Conservation (phyloP, 1,284 basidiomycete genomes). For the Paramarasmius palmivorus region DNA sequence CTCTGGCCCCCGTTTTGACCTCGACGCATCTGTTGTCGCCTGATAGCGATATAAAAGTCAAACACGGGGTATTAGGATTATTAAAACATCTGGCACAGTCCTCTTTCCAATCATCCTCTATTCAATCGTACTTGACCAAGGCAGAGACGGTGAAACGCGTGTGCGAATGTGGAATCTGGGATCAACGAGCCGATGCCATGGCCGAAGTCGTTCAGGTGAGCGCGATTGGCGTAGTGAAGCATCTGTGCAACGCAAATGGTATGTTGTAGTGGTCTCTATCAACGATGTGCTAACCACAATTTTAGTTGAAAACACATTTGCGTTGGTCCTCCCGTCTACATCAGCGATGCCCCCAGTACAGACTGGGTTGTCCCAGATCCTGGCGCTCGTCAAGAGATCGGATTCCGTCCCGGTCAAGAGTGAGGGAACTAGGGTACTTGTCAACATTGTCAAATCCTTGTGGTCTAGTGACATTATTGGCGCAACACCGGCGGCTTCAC, state of each 20-base stretch:
- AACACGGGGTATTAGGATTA: conserved; percentile 82
- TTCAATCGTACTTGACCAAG: conserved; percentile 62
- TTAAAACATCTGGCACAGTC: conserved; percentile 85
- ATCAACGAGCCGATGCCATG: conserved; percentile 68
- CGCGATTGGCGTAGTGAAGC: conserved; percentile 87
- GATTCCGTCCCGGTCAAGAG: conserved; percentile 84
- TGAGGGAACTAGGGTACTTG: conserved; percentile 87
- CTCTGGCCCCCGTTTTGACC: conserved; percentile 50
- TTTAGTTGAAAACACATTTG: conserved; percentile 66
- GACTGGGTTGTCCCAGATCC: conserved; percentile 66
- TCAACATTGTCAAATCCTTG: conserved; percentile 77
- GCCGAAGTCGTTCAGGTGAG: conserved; percentile 85
- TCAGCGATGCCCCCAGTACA: conserved; percentile 24
- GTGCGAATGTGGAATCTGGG: conserved; percentile 71
- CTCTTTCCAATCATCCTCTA: conserved; percentile 55
- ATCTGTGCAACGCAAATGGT: conserved; percentile 81
- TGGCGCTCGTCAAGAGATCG: conserved; percentile 76
- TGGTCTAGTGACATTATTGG: conserved; percentile 53
- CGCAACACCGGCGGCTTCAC: conserved; percentile 13
- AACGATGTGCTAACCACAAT: conserved; percentile 12
- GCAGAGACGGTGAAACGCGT: conserved; percentile 66
- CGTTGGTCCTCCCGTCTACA: conserved; percentile 48
- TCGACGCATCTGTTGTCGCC: conserved; percentile 50
- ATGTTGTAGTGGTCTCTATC: conserved; percentile 25
- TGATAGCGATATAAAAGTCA: conserved; percentile 73